Base-by-base conservation (phyloP, 768 basidiomycete species). In the Collybia mongolica region DNA sequence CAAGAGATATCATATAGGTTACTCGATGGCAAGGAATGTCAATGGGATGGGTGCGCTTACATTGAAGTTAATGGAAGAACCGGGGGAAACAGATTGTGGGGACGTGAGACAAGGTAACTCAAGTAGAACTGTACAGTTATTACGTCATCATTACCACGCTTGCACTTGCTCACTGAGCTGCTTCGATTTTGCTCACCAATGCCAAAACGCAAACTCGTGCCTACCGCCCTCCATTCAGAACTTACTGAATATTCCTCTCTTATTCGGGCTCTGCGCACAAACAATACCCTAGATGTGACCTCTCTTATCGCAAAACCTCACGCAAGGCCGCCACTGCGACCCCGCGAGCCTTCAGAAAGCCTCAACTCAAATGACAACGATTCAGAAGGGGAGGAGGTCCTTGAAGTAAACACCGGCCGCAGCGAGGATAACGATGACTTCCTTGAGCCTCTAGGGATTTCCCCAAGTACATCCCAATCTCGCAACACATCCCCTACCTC, bases 211-310 rank as follows among this genome's bases (percentile, higher is more conserved):
- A 65, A 65, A 29, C 58, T 57, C 20, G 74, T 89, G 23, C 78
- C 87, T 11, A 58, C 70, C 24, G 73, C 76, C 15, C 65, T 88
- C 3, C 84, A 86, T 60, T 72, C 74, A 23, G 88, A 90, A 59
- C 71, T 89, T 40, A 72, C 79, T 1, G 86, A 88, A 62, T 87
- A 89, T 62, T 67, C 82, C 11, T 81, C 81, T 9, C 73, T 90
- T 9, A 63, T 90, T 36, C 82, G 87, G 46, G 80, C 79, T 8
- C 65, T 90, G n/a, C 73, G 82, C 43, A 79, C 82, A 7, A 76
- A 64, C 46, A 70, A 76, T 49, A 73, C 79, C 0, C 73, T 85
- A 47, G 83, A 88, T 64, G 70, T 89, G 29, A 71, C 80, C 1
- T 56, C 73, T 7, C 80, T 86, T 48, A 68, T 86, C 36, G 65